Conservation (phyloP, 176 grass and related monocot species). For the Juncus effusus region DNA sequence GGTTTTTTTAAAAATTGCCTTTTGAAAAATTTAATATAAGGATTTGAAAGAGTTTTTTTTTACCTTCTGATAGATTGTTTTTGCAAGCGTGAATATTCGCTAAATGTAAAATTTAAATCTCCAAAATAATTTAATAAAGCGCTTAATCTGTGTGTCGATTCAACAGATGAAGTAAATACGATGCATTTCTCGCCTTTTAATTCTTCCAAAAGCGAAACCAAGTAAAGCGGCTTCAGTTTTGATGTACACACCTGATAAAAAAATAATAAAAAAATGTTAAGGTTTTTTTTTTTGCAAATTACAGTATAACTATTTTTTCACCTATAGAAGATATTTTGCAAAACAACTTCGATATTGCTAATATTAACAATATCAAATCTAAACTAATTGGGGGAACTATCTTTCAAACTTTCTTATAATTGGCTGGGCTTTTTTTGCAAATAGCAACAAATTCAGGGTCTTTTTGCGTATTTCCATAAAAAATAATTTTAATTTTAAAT, state of each 20-base stretch:
- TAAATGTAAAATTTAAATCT: conserved; percentile 74
- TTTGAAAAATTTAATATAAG: background rate
- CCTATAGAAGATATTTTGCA: too few relatives aligned
- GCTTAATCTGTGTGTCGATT: conserved; percentile 86
- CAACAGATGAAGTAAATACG: conserved; percentile 90
- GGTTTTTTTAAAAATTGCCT: too few relatives aligned
- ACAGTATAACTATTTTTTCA: too few relatives aligned
- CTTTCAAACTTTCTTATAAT: too few relatives aligned
- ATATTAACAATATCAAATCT: too few relatives aligned
- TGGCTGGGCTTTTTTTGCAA: background rate
- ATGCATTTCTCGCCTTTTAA: conserved; percentile 67
- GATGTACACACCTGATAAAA: conserved; percentile 70
- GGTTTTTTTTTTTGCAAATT: too few relatives aligned
- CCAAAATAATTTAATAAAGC: conserved; percentile 70
- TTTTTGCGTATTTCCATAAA: background rate
- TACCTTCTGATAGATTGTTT: conserved; percentile 83
- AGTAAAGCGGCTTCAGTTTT: conserved; percentile 75
- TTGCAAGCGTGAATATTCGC: conserved; percentile 86
- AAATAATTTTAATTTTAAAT: background rate
- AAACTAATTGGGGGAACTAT: too few relatives aligned
- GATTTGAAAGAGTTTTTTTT: background rate
- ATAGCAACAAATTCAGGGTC: background rate
- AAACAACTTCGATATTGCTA: too few relatives aligned
- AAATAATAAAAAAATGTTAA: conserved; percentile 9
- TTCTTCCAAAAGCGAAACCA: conserved; percentile 77